These are phyloP conservation scores for Pyricularia sp. DNA, from an alignment of 2,329 filamentous ascomycete genomes.

Conservation along the genomic window DNA sequence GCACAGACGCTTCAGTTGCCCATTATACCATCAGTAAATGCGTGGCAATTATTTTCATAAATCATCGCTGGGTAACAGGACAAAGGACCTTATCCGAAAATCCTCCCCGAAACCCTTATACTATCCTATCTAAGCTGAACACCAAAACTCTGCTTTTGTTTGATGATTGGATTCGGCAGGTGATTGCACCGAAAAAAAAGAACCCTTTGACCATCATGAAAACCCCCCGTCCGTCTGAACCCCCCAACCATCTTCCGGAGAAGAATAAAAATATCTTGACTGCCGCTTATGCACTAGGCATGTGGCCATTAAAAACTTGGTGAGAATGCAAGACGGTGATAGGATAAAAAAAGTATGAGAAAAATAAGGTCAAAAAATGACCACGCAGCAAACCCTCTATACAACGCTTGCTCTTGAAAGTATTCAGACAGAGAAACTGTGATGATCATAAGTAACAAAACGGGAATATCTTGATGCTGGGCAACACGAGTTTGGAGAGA, in stretches of 20 bases:
- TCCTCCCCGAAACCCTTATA: neutral
- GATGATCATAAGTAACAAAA: neutral
- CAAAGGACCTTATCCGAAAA: neutral
- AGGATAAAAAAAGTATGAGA: neutral
- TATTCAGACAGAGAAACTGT: conserved; percentile 4
- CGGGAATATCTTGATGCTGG: neutral
- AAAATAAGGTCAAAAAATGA: neutral
- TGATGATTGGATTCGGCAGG: neutral
- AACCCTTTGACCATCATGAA: neutral
- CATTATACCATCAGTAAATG: neutral
- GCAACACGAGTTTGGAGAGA: neutral
- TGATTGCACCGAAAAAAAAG: neutral
- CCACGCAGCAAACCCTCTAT: conserved; percentile 4
- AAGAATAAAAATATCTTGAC: neutral
- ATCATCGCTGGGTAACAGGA: neutral
- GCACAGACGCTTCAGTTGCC: neutral
- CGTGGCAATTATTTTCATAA: neutral
- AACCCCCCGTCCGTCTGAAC: neutral
- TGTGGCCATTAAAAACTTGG: neutral
- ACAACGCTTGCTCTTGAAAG: conserved; percentile 5
- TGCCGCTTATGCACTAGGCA: neutral
- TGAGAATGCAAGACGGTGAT: neutral
- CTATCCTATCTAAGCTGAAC: neutral
- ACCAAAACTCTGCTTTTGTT: neutral
- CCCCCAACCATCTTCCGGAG: neutral